These are phyloP conservation scores for Aspergillus udagawae DNA, from an alignment of 2,329 filamentous ascomycete species.

Conservation along the genomic window DNA sequence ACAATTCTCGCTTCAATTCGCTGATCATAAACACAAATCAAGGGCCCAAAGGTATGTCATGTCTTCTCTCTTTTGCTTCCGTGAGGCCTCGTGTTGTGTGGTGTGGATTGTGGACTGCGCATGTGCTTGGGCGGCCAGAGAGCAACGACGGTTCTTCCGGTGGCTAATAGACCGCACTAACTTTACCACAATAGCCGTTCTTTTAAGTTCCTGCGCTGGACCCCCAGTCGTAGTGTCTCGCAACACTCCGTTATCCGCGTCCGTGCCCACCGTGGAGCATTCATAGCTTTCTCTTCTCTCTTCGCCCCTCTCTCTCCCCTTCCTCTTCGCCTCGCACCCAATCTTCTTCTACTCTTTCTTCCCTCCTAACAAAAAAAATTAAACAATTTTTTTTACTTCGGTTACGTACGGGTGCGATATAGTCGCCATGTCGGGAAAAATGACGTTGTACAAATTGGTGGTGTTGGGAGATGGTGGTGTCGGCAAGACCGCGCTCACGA, in stretches of 20 bases:
- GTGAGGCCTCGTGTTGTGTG: constrained; percentile 3
- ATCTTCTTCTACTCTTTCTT: not conserved
- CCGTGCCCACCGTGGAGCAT: constrained; percentile 22
- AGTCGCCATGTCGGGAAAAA: constrained; percentile 75
- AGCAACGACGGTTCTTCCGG: constrained; percentile 19
- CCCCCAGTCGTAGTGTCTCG: constrained; percentile 15
- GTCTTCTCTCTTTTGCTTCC: not conserved
- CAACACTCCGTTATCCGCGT: constrained; percentile 21
- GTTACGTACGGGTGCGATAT: not conserved
- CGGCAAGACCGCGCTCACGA: constrained; percentile 89
- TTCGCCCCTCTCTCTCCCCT: not conserved
- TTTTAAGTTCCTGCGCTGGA: constrained; percentile 2
- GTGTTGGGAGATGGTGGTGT: constrained; percentile 92
- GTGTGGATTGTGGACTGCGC: constrained; percentile 4
- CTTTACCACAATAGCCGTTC: constrained; percentile 18
- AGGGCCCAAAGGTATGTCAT: not conserved
- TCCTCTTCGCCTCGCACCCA: not conserved
- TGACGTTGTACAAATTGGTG: constrained; percentile 95
- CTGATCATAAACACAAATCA: not conserved
- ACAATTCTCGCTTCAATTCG: not conserved
- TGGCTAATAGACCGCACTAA: constrained; percentile 23
- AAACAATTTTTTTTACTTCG: not conserved
- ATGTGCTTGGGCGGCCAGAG: constrained; percentile 13
- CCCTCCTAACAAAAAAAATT: not conserved
- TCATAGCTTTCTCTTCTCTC: constrained; percentile 12